Conservation (phyloP, 305 asterid species). For the Salvia sclarea region DNA sequence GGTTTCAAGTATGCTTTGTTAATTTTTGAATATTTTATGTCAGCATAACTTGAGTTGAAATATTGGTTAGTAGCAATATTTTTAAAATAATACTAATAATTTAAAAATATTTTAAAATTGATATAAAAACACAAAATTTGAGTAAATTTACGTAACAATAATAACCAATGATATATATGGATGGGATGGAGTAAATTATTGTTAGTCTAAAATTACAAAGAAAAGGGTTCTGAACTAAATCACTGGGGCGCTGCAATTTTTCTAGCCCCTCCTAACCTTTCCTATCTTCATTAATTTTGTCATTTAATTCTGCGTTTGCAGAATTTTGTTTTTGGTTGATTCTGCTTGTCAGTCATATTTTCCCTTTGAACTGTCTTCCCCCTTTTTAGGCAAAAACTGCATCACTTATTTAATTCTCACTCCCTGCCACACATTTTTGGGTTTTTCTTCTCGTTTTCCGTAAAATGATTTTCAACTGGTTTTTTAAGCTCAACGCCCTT, state of each 20-base stretch:
- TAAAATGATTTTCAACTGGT: neutral
- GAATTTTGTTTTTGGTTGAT: neutral
- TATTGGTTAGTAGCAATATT: too few relatives aligned
- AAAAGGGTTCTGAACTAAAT: neutral
- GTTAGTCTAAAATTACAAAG: neutral
- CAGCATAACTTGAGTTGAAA: too few relatives aligned
- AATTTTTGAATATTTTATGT: too few relatives aligned
- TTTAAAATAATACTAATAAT: too few relatives aligned
- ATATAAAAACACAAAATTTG: too few relatives aligned
- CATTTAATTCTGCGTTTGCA: neutral
- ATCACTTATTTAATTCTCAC: conserved; percentile 3
- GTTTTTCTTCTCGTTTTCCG: neutral
- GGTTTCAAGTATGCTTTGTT: too few relatives aligned
- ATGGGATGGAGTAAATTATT: neutral
- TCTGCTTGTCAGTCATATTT: neutral
- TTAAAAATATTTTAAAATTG: too few relatives aligned
- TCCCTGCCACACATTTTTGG: neutral
- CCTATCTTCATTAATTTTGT: conserved; percentile 10
- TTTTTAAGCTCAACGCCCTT: neutral
- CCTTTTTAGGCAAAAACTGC: conserved; percentile 6
- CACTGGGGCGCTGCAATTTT: neutral
- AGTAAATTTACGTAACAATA: too few relatives aligned
- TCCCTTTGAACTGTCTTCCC: conserved; percentile 2
- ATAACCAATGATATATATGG: too few relatives aligned
- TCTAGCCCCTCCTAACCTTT: neutral